Base-by-base conservation (phyloP, 345 rosid genomes). In the Citrus medica region DNA sequence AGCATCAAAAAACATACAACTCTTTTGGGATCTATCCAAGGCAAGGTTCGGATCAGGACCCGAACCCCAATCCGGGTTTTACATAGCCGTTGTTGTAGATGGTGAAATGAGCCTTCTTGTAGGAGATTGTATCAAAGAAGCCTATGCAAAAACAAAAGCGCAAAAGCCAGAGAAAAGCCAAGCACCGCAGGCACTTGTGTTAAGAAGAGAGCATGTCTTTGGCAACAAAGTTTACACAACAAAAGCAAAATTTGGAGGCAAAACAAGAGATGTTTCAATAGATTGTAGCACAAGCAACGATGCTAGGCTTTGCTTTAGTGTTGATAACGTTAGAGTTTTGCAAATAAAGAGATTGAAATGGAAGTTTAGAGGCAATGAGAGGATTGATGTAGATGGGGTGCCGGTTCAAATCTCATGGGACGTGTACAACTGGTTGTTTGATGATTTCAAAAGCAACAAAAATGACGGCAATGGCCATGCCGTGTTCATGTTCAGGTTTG, bases 341-440 rank as follows among this genome's bases (percentile, higher is more conserved):
- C 87, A 81, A 81, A 84, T 96, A 22, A 96, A 94, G 85, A 74
- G 92, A 32, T 76, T 96, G 48, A 90, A 89, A 83, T 96, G 99
- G 99, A 96, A 96, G 82, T 96, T 96, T 33, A 80, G 99, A 51
- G 99, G 99, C 21, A 96, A 87, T 46, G 99, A 94, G 85, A 87
- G 83, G 78, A 85, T 92, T 17, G 97, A 89, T 62, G 86, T 94
- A 2, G 98, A 92, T 24, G 98, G 98, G 2, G 92, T 89, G 16
- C 40, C 83, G 12, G 78, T 94, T 8, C 96, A 92, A 69, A 83
- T 96, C 83, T 96, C 98, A 0, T 96, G 99, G 99, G 99, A 96
- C 61, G 94, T 96, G 4, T 90, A 96, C 76, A 94, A 92, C 64
- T 96, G 99, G 99, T 64, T 96, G 61, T 92, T 92, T 64, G 88